Conservation (phyloP, 306 rosid species). For the Hylodesmum podocarpum region DNA sequence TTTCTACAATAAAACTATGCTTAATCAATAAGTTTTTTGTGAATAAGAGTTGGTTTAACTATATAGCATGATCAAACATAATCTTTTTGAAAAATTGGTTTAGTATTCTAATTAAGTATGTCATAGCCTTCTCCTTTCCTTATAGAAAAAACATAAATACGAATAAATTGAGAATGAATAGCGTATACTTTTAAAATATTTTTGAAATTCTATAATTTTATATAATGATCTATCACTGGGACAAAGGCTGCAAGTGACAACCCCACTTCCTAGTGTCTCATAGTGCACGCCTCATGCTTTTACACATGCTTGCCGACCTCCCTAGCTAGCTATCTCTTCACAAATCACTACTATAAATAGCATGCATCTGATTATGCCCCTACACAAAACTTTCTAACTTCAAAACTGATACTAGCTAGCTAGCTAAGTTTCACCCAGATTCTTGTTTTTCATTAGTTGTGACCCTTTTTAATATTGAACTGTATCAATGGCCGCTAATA, state of each 20-base stretch:
- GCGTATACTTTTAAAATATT: too few relatives aligned
- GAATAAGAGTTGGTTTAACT: neutral
- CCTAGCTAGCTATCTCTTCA: neutral
- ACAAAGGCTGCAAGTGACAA: neutral
- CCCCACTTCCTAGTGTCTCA: constrained; percentile 36
- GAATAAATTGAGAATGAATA: too few relatives aligned
- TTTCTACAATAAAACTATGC: neutral
- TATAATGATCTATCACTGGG: neutral
- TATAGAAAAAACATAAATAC: too few relatives aligned
- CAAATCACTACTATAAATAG: constrained; percentile 34
- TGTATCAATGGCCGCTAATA: constrained; percentile 7
- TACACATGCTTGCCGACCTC: constrained; percentile 26
- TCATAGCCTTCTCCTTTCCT: neutral
- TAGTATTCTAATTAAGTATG: neutral
- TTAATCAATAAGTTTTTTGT: neutral
- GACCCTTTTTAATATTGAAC: neutral
- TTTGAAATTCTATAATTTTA: neutral
- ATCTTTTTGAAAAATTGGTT: neutral
- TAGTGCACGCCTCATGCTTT: constrained; percentile 16
- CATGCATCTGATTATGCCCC: constrained; percentile 16
- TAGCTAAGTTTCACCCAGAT: neutral
- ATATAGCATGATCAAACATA: neutral
- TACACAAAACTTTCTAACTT: neutral
- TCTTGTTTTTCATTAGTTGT: neutral
- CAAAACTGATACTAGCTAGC: neutral